Conservation (phyloP, 2,329 filamentous ascomycete species). For the Tolypocladium tundrense region DNA sequence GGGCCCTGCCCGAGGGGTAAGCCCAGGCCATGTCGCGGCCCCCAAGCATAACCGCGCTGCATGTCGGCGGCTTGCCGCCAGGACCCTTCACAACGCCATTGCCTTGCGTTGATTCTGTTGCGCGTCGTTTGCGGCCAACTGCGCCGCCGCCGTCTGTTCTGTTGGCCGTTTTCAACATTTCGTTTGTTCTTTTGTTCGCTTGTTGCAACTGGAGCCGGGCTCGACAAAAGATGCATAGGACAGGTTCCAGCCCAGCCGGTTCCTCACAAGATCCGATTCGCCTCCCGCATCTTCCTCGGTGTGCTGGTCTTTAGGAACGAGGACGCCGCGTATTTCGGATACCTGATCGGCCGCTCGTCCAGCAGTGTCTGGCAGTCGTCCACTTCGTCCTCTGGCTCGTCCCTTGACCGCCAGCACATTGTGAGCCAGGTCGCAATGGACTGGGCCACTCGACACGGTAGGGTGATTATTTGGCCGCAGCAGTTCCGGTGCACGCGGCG, state of each 20-base stretch:
- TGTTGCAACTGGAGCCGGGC: background rate
- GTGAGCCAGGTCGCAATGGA: conserved; percentile 4
- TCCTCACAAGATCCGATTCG: conserved; percentile 20
- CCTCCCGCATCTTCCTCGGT: conserved; percentile 24
- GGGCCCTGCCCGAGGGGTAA: background rate
- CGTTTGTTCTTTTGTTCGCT: background rate
- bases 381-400: background rate
- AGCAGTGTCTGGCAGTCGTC: conserved; percentile 7
- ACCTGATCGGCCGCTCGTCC: conserved; percentile 1
- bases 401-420: conserved; percentile 3
- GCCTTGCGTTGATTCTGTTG: background rate
- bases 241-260: background rate
- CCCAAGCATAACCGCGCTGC: background rate
- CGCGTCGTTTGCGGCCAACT: background rate
- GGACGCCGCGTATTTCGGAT: conserved; percentile 29
- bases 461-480: background rate
- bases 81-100: background rate
- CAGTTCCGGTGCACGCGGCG: background rate
- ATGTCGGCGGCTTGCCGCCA: background rate
- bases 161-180: background rate
- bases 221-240: background rate
- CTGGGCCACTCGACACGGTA: background rate
- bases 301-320: conserved; percentile 33
- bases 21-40: background rate
- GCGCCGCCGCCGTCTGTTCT: background rate